Conservation (phyloP, 495 filamentous ascomycete genomes). For the Penicillium paxilli region DNA sequence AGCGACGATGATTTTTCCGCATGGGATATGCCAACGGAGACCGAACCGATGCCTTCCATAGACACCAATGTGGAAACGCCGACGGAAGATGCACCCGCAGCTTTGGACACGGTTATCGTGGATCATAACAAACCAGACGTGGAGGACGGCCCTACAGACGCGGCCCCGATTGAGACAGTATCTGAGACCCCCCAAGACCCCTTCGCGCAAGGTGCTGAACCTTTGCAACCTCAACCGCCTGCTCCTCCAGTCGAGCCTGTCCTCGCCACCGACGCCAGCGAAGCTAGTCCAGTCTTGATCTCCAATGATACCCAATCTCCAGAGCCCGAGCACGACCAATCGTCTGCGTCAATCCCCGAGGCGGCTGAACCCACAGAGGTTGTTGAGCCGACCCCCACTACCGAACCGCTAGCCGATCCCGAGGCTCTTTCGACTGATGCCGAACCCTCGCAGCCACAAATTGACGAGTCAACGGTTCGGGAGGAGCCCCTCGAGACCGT, state of each 20-base stretch:
- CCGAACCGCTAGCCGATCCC: not conserved
- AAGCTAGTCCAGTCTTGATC: not conserved
- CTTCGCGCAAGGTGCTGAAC: not conserved
- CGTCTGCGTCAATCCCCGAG: not conserved
- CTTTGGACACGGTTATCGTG: not conserved
- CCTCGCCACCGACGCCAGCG: not conserved
- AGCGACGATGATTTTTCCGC: conserved; percentile 21
- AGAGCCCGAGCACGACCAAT: not conserved
- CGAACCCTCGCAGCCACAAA: not conserved
- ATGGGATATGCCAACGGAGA: conserved; percentile 19
- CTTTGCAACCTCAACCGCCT: not conserved
- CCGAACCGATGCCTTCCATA: not conserved
- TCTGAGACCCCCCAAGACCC: not conserved
- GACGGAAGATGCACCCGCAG: not conserved
- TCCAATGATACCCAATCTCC: not conserved
- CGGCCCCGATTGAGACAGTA: not conserved
- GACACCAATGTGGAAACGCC: conserved; percentile 7
- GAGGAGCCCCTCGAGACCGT: not conserved
- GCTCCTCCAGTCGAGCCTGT: not conserved
- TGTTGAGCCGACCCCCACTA: not conserved
- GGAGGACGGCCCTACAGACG: not conserved
- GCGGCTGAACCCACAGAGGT: not conserved
- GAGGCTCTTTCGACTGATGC: not conserved
- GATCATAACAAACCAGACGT: not conserved
- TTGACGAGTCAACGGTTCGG: not conserved